Evolutionary conservation across 495 filamentous ascomycete genomes (phyloP).

Genomic region (Melanomma pulvis-pyrius): DNA sequence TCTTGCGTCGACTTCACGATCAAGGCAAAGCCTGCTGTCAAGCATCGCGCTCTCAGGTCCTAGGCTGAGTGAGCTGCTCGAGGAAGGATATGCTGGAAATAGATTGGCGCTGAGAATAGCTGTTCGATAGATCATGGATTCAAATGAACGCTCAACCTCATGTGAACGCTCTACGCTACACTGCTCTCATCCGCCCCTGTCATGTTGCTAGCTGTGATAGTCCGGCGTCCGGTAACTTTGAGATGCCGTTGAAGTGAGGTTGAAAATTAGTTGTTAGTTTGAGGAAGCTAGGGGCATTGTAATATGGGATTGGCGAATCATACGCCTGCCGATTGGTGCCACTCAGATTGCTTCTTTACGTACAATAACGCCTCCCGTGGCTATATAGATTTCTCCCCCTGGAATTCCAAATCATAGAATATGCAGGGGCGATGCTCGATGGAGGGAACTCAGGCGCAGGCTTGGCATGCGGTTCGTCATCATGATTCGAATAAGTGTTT

Average conservation of each 20-base stretch:
- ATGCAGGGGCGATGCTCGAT: background rate
- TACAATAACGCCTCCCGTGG: constrained; percentile 15
- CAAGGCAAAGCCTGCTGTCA: constrained; percentile 3
- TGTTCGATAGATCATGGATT: background rate
- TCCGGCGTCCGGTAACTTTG: background rate
- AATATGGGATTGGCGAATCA: constrained; percentile 14
- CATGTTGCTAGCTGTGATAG: background rate
- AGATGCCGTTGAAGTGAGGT: background rate
- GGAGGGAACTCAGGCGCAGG: background rate
- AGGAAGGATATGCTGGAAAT: background rate
- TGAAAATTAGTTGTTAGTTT: background rate
- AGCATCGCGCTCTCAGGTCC: constrained; percentile 1
- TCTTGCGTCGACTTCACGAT: constrained; percentile 36
- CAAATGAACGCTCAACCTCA: background rate
- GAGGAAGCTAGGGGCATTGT: background rate
- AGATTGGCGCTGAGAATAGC: background rate
- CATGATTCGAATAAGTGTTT: no score
- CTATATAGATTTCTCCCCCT: background rate
- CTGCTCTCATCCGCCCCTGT: no score
- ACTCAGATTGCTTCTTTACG: constrained; percentile 4
- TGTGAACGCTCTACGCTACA: no score
- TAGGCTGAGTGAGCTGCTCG: background rate
- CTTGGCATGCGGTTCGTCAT: no score
- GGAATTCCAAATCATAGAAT: constrained; percentile 21
- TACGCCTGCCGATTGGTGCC: background rate